Base-by-base conservation (phyloP, 352 stramenopile genomes). In the Saprolegnia diclina region DNA sequence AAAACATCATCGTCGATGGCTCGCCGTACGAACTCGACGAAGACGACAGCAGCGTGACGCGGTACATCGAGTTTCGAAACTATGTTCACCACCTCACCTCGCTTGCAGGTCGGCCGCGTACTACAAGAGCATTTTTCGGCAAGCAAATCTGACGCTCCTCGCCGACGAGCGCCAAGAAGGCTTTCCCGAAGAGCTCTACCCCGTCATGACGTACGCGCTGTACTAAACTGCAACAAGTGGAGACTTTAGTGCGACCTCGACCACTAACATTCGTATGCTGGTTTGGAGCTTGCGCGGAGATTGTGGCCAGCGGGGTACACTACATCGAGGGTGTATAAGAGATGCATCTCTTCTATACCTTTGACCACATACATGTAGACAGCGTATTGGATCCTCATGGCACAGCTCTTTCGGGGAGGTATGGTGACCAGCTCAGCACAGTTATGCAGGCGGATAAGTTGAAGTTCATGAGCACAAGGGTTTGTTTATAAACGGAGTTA, bases 131-230 rank as follows among this genome's bases (percentile, higher is more conserved):
- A 80, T 99, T 16, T 98, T 98, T 72, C 76, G 93, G 35, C 80
- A 97, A 74, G 92, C 93, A 19, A 90, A 89, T 11, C 80, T 98
- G 42, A 81, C 76, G 48, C 63, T 99, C 22, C 74, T 98, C 7
- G 75, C 77, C 9, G 83, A 94, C 65, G 65, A 83, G 67, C 81
- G 77, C 53, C 94, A 98, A 74, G 74, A 90, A 22, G 82, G 97
- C 72, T 99, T 99, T 73, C 96, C 95, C 5, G 75, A 90, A 64
- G 91, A 98, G 68, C 89, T 99, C 53, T 98, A 96, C 64, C 92
- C 96, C 19, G 96, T 99, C 19, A 92, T 92, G 73, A 98, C 98
- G 87, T 96, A 97, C 69, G 92, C 94, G 16, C 77, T 94, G 22
- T 79, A 80, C 62, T 91, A 80, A 76, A 48, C 4, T 14, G 42